phyloP scores from a whole-genome alignment of 2,329 filamentous ascomycete genomes.

The Diaporthe australafricana region DNA sequence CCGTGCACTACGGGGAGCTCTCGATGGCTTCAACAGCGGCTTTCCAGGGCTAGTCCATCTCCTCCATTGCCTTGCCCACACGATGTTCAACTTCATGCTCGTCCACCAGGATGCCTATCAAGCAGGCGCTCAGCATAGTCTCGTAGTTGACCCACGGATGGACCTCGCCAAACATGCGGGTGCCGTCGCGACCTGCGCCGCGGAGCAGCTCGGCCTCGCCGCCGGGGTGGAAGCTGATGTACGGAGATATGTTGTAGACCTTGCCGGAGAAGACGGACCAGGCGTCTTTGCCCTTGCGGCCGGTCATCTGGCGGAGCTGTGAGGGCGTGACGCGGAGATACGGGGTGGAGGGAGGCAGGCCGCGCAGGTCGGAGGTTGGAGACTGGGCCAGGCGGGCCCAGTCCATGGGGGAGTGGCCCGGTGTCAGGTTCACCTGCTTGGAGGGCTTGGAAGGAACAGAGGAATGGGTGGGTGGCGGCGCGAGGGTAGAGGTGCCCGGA shows the following conservation, averaged over 20 bases:
- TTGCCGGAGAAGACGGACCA: conserved; percentile 92
- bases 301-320: conserved; percentile 81
- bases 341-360: conserved; percentile 61
- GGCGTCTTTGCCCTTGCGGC: conserved; percentile 84
- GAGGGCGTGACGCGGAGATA: conserved; percentile 84
- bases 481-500: conserved; percentile 55
- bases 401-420: conserved; percentile 94
- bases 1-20: no score
- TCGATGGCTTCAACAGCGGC: background rate
- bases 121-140: conserved; percentile 73
- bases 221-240: conserved; percentile 90
- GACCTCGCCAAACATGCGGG: conserved; percentile 72
- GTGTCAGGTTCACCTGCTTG: conserved; percentile 82
- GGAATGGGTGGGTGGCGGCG: conserved; percentile 66
- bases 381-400: conserved; percentile 81
- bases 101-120: conserved; percentile 72
- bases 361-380: conserved; percentile 75
- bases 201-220: conserved; percentile 79
- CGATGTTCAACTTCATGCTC: conserved; percentile 60
- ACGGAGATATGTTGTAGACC: conserved; percentile 95
- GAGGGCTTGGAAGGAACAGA: conserved; percentile 54
- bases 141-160: conserved; percentile 81
- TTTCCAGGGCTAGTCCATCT: conserved; percentile 63
- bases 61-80: conserved; percentile 61
- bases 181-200: conserved; percentile 71